phyloP scores from a whole-genome alignment of 805 yeast genomes.

The Suhomyces faveliae region DNA sequence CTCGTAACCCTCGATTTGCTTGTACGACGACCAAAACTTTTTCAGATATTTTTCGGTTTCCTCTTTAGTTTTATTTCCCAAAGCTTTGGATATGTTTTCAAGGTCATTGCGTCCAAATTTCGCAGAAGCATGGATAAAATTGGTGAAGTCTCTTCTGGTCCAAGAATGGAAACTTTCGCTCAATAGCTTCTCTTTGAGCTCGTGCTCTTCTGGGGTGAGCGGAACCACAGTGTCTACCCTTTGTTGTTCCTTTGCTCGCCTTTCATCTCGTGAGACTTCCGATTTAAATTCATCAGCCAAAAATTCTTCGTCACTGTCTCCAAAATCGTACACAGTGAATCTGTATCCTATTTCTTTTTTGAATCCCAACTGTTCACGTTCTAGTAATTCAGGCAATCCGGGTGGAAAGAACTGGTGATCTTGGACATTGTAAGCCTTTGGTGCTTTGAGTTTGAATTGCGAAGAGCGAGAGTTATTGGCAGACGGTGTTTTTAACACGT shows the following conservation, averaged over 20 bases:
- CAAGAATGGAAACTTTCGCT: constrained; percentile 61
- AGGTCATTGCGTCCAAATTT: constrained; percentile 59
- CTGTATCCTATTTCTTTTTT: constrained; percentile 59
- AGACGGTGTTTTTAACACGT: constrained; percentile 49
- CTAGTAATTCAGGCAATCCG: constrained; percentile 51
- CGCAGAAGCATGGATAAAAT: constrained; percentile 67
- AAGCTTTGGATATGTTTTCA: constrained; percentile 49
- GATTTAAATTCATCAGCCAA: constrained; percentile 47
- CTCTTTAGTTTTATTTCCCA: constrained; percentile 55
- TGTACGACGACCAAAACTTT: constrained; percentile 62
- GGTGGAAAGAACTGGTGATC: constrained; percentile 75
- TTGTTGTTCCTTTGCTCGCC: constrained; percentile 48
- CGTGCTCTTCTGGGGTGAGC: constrained; percentile 61
- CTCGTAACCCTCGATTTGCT: constrained; percentile 65
- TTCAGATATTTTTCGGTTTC: constrained; percentile 60
- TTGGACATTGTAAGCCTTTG: constrained; percentile 60
- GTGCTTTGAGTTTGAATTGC: constrained; percentile 47
- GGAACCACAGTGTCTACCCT: constrained; percentile 56
- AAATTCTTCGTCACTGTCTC: constrained; percentile 52
- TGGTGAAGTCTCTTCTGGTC: constrained; percentile 74
- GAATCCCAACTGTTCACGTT: constrained; percentile 63
- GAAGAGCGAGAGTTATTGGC: constrained; percentile 20
- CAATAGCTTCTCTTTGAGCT: constrained; percentile 51
- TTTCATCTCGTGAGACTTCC: constrained; percentile 34
- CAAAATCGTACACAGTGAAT: constrained; percentile 59